Evolutionary conservation across 1,284 basidiomycete genomes (phyloP), one percentile per base, ranked within the genome.

Genomic region (Trichosporon sp.): DNA sequence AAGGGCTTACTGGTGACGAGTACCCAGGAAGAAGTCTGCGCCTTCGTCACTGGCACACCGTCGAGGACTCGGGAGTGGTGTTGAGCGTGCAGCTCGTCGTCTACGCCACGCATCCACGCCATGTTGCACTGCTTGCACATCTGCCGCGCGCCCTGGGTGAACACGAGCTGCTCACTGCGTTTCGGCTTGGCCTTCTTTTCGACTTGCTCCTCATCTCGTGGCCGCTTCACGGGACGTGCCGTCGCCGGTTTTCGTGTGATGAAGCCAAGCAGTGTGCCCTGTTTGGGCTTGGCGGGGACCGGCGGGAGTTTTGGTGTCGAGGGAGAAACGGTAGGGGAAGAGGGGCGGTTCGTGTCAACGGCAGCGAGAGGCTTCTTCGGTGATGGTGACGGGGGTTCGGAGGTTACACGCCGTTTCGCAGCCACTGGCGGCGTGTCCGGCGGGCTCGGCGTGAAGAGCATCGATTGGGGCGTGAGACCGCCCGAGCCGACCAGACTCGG

Each of bases 91-190:
- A 83, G 66, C 0, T 68, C 69, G 14, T 84, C 78, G 70, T 86
- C 85, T 10, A 84, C 79, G n/a, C 85, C 82, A 16, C 81, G 78
- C 12, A 84, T 76, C 73, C 84, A 86, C 3, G 84, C 83, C 81
- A 86, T 84, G 4, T 74, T 73, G 72, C 86, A 86, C 26, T 79
- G 77, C 4, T 73, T 43, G 75, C 86, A 86, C 0, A 81, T 80
- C 31, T 80, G 70, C 12, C 78, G 66, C 0, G 78, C 78, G 14
- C 78, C 70, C 68, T 78, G 74, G 48, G 77, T 78, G 32, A 83
- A 76, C 56, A 80, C 78, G 64, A 78, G 71, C 71, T 82, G 79
- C 2, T 76, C 78, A 10, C 77, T 68, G 43, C 43, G 43, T 68
- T 73, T 75, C 35, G 31, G 35, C 40, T 14, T 46, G 26, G 46